A percentile compares a stretch with the other conserved stretches of the same genome.
Evolutionary conservation across 148 eudicot genomes (phyloP).

Genomic region (Camellia lanceoleosa): DNA sequence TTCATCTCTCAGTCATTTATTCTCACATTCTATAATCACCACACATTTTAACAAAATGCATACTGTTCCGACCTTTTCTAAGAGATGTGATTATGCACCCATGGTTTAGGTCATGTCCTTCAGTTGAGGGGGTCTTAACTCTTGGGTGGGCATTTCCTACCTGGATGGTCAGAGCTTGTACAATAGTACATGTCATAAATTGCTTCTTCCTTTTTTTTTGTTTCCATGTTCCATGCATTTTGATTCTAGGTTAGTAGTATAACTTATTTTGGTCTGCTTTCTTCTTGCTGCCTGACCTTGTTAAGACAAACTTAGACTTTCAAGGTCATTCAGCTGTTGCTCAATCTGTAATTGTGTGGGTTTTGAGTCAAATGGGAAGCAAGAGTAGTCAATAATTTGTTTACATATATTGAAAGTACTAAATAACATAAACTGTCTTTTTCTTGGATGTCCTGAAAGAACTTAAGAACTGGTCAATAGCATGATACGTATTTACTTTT

Average conservation of each 20-base stretch:
- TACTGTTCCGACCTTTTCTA: background rate
- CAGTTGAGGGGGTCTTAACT: background rate
- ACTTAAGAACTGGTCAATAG: background rate
- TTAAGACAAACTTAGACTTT: background rate
- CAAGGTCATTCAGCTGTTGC: background rate
- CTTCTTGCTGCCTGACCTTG: conserved; percentile 1
- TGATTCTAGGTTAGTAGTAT: background rate
- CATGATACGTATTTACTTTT: background rate
- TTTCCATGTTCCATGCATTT: background rate
- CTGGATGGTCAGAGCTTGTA: background rate
- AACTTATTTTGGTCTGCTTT: background rate
- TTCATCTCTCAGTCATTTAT: background rate
- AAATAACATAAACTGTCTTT: background rate
- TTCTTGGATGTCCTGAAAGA: background rate
- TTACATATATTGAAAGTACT: background rate
- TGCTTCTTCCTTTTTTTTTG: background rate
- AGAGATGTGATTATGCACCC: background rate
- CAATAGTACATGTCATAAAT: background rate
- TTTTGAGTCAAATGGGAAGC: background rate
- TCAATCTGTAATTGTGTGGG: background rate
- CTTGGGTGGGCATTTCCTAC: background rate
- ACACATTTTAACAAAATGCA: background rate
- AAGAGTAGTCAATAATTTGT: background rate
- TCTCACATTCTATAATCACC: background rate
- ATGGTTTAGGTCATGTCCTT: background rate